Percentiles rank a stretch among this genome's conserved stretches.
Evolutionary conservation across 2,329 filamentous ascomycete species (phyloP).

Genomic region (Claviceps sp.): DNA sequence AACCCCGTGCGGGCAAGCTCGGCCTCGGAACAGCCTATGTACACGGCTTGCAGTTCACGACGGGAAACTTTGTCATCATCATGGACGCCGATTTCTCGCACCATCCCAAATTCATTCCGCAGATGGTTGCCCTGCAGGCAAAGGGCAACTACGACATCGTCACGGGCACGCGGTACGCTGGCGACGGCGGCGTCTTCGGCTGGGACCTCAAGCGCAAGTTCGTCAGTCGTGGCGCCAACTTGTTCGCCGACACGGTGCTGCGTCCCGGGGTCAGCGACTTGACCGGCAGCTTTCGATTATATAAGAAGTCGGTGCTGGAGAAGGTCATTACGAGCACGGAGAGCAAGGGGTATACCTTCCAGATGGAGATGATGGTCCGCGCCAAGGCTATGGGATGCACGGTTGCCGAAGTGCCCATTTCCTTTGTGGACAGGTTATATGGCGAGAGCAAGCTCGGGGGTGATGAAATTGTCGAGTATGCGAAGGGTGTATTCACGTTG

Average conservation of each 20-base stretch:
- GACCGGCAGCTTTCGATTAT: slow-evolving; percentile 87
- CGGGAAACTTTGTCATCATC: slow-evolving; percentile 94
- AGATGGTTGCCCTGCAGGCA: slow-evolving; percentile 78
- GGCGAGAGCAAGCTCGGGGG: slow-evolving; percentile 91
- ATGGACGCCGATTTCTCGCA: slow-evolving; percentile 99
- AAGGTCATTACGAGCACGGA: slow-evolving; percentile 84
- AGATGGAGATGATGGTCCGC: slow-evolving; percentile 99
- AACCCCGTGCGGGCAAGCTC: slow-evolving; percentile 84
- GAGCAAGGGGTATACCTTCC: slow-evolving; percentile 96
- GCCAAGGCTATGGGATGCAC: slow-evolving; percentile 92
- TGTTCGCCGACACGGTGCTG: slow-evolving; percentile 90
- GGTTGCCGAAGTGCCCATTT: slow-evolving; percentile 91
- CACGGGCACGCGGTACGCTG: slow-evolving; percentile 88
- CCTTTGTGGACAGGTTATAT: slow-evolving; percentile 89
- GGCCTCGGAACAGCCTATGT: slow-evolving; percentile 96
- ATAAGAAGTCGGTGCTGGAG: slow-evolving; percentile 80
- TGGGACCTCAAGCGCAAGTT: slow-evolving; percentile 92
- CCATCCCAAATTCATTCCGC: slow-evolving; percentile 96
- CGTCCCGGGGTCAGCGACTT: slow-evolving; percentile 89
- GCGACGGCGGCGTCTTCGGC: slow-evolving; percentile 78
- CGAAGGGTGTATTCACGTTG: slow-evolving; percentile 66
- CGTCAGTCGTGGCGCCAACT: slow-evolving; percentile 75
- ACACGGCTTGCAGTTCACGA: slow-evolving; percentile 79
- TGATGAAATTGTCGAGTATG: slow-evolving; percentile 92
- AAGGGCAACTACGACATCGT: slow-evolving; percentile 82